phyloP scores from a whole-genome alignment of 2,329 filamentous ascomycete genomes.

The Fusarium sulawesiense region DNA sequence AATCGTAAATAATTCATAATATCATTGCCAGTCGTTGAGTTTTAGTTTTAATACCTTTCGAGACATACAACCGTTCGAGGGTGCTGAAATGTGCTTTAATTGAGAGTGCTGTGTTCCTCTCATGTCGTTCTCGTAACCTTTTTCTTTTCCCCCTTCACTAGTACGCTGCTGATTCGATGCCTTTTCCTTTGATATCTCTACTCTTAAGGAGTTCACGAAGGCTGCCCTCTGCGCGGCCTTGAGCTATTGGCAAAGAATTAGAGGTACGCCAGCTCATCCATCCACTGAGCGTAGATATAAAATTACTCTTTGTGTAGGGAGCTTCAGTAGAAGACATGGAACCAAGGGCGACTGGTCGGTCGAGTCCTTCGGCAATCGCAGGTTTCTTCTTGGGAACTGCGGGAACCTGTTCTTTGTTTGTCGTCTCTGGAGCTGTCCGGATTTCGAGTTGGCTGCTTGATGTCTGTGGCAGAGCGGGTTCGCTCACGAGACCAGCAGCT shows the following conservation, averaged over 20 bases:
- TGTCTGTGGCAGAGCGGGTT: constrained; percentile 68
- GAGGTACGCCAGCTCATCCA: constrained; percentile 60
- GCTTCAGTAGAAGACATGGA: constrained; percentile 44
- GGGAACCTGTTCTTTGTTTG: constrained; percentile 37
- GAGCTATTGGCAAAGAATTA: constrained; percentile 40
- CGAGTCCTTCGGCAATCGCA: constrained; percentile 37
- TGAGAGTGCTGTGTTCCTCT: constrained; percentile 47
- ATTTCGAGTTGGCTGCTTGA: constrained; percentile 64
- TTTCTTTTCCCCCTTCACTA: not conserved
- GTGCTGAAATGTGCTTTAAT: not conserved
- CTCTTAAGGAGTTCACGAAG: constrained; percentile 63
- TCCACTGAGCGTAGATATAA: constrained; percentile 56
- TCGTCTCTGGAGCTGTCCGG: constrained; percentile 50
- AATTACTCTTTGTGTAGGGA: constrained; percentile 43
- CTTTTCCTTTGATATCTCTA: constrained; percentile 52
- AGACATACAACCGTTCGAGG: not conserved
- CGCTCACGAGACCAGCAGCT: constrained; percentile 61
- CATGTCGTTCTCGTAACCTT: not conserved
- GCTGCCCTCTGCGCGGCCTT: constrained; percentile 66
- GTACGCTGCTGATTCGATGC: constrained; percentile 39
- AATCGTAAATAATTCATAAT: constrained; percentile 39
- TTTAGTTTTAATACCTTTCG: constrained; percentile 3
- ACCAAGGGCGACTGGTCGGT: constrained; percentile 46
- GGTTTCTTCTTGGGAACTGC: constrained; percentile 29
- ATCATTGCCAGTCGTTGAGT: constrained; percentile 35